A percentile compares a stretch with the other conserved stretches of the same genome.
These are phyloP conservation scores for Epichloe gansuensis DNA, from an alignment of 2,329 filamentous ascomycete species.

Conservation along the genomic window DNA sequence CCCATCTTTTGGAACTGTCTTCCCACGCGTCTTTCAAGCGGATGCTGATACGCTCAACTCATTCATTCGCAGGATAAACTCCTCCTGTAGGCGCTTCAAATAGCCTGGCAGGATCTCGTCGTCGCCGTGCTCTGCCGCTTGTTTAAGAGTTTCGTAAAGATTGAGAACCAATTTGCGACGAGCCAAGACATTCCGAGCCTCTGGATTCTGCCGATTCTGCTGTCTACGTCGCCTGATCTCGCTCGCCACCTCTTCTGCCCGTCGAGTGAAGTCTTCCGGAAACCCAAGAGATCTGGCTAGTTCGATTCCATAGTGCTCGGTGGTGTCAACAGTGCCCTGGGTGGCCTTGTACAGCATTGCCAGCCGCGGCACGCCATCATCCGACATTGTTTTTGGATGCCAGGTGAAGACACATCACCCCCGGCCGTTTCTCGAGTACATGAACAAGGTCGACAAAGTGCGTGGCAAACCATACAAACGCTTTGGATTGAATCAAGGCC, in stretches of 20 bases:
- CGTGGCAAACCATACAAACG: constrained; percentile 84
- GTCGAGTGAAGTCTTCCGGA: constrained; percentile 52
- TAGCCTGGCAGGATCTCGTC: constrained; percentile 41
- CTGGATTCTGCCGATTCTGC: constrained; percentile 45
- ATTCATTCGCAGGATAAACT: constrained; percentile 64
- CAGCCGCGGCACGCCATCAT: constrained; percentile 47
- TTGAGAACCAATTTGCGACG: constrained; percentile 62
- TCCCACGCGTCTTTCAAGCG: constrained; percentile 29
- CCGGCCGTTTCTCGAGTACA: constrained; percentile 61
- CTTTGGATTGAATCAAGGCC: constrained; percentile 65
- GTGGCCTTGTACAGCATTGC: constrained; percentile 81
- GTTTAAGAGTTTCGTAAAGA: constrained; percentile 58
- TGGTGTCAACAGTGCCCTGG: constrained; percentile 56
- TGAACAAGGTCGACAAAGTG: constrained; percentile 78
- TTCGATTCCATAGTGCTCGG: constrained; percentile 67
- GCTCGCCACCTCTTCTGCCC: constrained; percentile 54
- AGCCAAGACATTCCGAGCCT: constrained; percentile 45
- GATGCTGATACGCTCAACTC: constrained; percentile 36
- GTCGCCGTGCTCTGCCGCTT: constrained; percentile 52
- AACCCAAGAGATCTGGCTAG: constrained; percentile 66
- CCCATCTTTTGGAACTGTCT: not conserved
- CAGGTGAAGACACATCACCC: constrained; percentile 75
- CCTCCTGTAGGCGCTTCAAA: constrained; percentile 41
- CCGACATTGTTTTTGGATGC: constrained; percentile 47
- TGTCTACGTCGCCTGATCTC: constrained; percentile 47